phyloP scores from a whole-genome alignment of 768 basidiomycete genomes.

The Rhodocollybia butyracea region DNA sequence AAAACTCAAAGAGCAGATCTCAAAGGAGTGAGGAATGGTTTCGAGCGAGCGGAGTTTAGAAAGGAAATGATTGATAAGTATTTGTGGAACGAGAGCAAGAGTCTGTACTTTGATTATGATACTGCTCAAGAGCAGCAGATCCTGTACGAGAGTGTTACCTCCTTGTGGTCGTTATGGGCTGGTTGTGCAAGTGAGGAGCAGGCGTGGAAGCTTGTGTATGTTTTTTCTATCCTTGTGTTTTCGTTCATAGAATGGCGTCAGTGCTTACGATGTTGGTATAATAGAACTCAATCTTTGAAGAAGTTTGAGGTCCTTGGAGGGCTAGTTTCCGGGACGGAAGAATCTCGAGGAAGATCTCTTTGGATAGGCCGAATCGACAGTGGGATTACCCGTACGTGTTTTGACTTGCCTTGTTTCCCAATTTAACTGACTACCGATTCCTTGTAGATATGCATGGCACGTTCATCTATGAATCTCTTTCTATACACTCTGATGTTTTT shows the following conservation, averaged over 20 bases:
- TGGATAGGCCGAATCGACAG: conserved; percentile 96
- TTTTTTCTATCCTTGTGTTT: conserved; percentile 17
- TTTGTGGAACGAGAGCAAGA: conserved; percentile 95
- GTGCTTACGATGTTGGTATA: conserved; percentile 15
- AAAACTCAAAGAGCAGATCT: conserved; percentile 52
- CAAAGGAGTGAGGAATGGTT: conserved; percentile 93
- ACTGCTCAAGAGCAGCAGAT: conserved; percentile 88
- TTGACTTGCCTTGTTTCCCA: neutral
- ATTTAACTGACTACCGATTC: conserved; percentile 13
- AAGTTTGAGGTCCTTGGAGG: conserved; percentile 98
- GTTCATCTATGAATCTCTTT: conserved; percentile 12
- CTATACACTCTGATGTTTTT: conserved; percentile 10
- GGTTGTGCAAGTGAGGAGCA: conserved; percentile 97
- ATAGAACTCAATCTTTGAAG: conserved; percentile 78
- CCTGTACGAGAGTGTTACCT: conserved; percentile 94
- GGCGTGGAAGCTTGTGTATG: conserved; percentile 89
- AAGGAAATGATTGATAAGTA: conserved; percentile 87
- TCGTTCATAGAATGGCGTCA: conserved; percentile 3
- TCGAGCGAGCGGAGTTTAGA: conserved; percentile 78
- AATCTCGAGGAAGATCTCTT: conserved; percentile 94
- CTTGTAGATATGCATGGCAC: conserved; percentile 64
- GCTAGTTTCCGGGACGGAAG: conserved; percentile 93
- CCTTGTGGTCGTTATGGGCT: conserved; percentile 96
- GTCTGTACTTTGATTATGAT: conserved; percentile 95
- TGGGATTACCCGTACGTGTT: conserved; percentile 92